Base-by-base conservation (phyloP, 23 red algal genomes). In the Gracilariopsis chorda region DNA sequence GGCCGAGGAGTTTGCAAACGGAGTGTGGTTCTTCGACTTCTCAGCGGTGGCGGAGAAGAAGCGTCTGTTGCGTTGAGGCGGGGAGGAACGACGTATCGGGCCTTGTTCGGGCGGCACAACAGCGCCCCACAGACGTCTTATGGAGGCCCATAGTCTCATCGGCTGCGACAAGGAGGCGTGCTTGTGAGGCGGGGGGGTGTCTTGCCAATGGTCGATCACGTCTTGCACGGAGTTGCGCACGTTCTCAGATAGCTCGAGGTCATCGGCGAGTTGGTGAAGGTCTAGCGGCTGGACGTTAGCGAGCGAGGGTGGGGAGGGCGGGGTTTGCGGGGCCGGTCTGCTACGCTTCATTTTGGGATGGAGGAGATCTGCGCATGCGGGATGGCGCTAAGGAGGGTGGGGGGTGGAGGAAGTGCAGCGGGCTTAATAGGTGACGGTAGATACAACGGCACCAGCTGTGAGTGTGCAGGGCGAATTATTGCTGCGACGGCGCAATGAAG, bases 161-260 rank as follows among this genome's bases (percentile, higher is more conserved):
- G 76, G 76, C 8, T 55, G 46, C 29, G 48, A 29, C 1, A 7
- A 4, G 76, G 40, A 25, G 0, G 48, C 4, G 34, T 39, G 25
- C 35, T 51, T 29, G 6, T 43, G 16, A 16, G 48, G 48, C 6
- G 48, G 27, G 7, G 76, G 76, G 17, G 76, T 21, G 20, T 67
- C 56, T 21, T 70, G 44, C 82, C 82, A 87, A 1, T 52, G 44
- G n/a, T 87, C 82, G 48, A 87, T 51, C 44, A 74, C 44, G 16
- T 57, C 21, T 14, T 64, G 82, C 23, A 87, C 62, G 1, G 61
- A 72, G 48, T 67, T 40, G 42, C 62, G 47, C 13, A 63, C 64
- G 25, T 73, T 21, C 27, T 87, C 82, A 21, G 82, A 87, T 10
- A 87, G 64, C 42, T 87, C 82, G 41, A 87, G 64, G 43, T 67